Conservation (phyloP, 495 filamentous ascomycete genomes). For the Hypomontagnella submonticulosa region DNA sequence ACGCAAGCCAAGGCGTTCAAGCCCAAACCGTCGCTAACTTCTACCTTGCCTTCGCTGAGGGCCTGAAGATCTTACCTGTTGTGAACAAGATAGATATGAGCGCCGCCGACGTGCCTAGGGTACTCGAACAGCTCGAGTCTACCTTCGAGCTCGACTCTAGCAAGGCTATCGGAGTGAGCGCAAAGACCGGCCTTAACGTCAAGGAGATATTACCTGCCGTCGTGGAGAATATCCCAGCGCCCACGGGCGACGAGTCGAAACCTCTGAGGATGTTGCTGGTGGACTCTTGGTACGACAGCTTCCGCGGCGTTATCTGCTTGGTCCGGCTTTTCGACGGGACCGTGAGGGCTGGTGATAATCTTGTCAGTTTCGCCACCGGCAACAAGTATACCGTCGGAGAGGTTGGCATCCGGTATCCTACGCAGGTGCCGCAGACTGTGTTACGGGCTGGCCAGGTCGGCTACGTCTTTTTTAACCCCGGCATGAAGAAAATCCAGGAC, state of each 20-base stretch:
- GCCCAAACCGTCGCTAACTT: constrained; percentile 98
- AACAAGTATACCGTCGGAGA: constrained; percentile 92
- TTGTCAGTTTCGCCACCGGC: constrained; percentile 86
- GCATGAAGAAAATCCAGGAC: constrained; percentile 95
- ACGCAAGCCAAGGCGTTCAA: constrained; percentile 92
- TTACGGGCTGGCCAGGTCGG: constrained; percentile 93
- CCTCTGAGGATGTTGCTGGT: constrained; percentile 88
- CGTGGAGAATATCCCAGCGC: constrained; percentile 84
- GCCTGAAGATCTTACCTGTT: constrained; percentile 85
- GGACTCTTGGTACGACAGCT: constrained; percentile 97
- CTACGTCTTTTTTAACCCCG: constrained; percentile 96
- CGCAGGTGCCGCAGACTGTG: constrained; percentile 81
- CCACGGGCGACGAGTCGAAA: constrained; percentile 73
- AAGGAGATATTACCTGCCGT: constrained; percentile 82
- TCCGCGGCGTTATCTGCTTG: constrained; percentile 91
- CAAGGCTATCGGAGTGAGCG: constrained; percentile 85
- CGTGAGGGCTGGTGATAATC: constrained; percentile 81
- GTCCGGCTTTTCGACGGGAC: constrained; percentile 92
- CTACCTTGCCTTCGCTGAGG: constrained; percentile 94
- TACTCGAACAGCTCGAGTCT: constrained; percentile 82
- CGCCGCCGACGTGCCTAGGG: constrained; percentile 84
- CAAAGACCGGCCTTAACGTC: constrained; percentile 92
- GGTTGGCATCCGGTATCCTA: constrained; percentile 95
- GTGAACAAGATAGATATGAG: constrained; percentile 96
- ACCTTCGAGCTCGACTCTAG: constrained; percentile 89